Evolutionary conservation across 768 basidiomycete species (phyloP), one percentile per base, ranked within the genome.

Genomic region (Podaxis mareebaensis): DNA sequence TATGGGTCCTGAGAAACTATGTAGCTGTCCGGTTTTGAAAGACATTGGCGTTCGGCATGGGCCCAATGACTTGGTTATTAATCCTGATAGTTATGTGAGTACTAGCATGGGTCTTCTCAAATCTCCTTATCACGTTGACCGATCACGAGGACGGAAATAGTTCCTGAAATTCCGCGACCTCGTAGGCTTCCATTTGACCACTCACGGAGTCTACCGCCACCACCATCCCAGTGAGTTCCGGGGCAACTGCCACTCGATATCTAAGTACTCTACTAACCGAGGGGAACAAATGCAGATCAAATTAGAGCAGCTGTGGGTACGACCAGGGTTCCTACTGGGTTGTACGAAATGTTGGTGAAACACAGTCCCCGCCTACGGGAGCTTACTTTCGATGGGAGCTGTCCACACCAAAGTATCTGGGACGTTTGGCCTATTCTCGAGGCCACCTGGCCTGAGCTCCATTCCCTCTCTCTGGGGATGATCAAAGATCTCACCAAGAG

Each of bases 21-120:
- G 10, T 46, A 58, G 52, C 51, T 53, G 60, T 53, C 60, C 60
- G 17, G 22, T 42, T 20, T 42, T 42, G 51, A 61, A 44, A 42
- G 60, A 61, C 49, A 40, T 61, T 39, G 52, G 60, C 39, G 22
- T 53, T 42, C 60, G 60, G 28, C 51, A 51, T 13, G 52, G 52
- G 12, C 60, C 60, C 11, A 38, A 44, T 22, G 30, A 61, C n/a
- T 26, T 53, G 51, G 39, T 42, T 10, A 61, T 61, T 53, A 20
- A 53, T 15, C 39, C 60, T 15, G 39, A 40, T 15, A 53, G 39
- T 24, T 53, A 52, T 12, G 51, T 61, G 42, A 24, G 52, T 61
- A 44, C 5, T 26, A 24, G 33, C 4, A 24, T 38, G n/a, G 54
- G 15, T n/a, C 33, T 38, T 24, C 40, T 8, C 7, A 22, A 7